These are phyloP conservation scores for Solanum sejunctum DNA, from an alignment of 257 asterid genomes.

Conservation along the genomic window DNA sequence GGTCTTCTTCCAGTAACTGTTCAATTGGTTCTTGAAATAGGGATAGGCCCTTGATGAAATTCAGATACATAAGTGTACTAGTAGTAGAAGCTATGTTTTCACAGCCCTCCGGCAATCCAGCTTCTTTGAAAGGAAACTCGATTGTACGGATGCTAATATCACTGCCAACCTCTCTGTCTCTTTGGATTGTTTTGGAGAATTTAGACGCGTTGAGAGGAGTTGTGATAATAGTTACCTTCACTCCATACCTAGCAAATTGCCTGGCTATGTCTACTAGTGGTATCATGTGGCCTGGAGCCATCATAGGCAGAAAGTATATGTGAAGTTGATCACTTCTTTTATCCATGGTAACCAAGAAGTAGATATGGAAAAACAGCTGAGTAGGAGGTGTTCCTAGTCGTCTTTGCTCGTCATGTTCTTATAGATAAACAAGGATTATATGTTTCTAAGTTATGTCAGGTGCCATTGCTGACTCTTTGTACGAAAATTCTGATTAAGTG, in stretches of 20 bases:
- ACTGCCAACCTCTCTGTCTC: constrained; percentile 7
- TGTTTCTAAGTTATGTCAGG: not conserved
- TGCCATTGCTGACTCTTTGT: not conserved
- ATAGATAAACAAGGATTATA: not conserved
- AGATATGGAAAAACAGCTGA: not conserved
- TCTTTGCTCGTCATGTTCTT: not conserved
- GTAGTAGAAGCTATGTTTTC: constrained; percentile 22
- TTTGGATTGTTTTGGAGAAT: constrained; percentile 10
- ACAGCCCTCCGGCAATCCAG: constrained; percentile 27
- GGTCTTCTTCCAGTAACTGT: constrained; percentile 3
- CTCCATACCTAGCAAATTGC: constrained; percentile 9
- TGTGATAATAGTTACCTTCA: constrained; percentile 19
- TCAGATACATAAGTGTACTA: constrained; percentile 3
- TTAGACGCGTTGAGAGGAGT: constrained; percentile 13
- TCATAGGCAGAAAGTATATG: constrained; percentile 14
- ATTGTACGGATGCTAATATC: constrained; percentile 8
- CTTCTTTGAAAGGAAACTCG: constrained; percentile 13
- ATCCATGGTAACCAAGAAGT: not conserved
- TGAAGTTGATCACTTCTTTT: constrained; percentile 11
- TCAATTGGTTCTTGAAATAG: constrained; percentile 12
- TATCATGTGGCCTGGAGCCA: constrained; percentile 40
- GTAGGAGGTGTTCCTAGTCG: not conserved
- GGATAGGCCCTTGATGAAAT: not conserved
- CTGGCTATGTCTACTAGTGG: constrained; percentile 30
- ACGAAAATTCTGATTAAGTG: not conserved